Base-by-base conservation (phyloP, 1,284 basidiomycete species). In the Ustilago esculenta region DNA sequence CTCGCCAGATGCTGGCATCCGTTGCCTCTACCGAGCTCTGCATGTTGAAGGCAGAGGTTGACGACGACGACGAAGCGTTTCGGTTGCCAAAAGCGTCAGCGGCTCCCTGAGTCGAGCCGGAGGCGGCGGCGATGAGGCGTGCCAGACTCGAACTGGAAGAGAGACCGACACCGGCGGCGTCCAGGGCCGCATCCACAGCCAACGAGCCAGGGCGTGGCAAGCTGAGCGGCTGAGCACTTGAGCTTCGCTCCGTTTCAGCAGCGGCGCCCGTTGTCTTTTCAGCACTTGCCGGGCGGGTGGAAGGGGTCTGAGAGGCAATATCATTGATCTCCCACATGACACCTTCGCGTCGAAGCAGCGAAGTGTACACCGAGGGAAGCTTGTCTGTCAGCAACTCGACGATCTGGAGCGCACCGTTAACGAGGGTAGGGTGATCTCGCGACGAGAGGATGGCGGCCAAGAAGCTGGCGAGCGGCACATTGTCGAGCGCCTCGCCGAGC, bases 211-310 rank as follows among this genome's bases (percentile, higher is more conserved):
- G 29, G 6, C 66, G 54, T 0, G 59, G 59, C 21, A 63, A 42
- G 25, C 50, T 63, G 23, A 63, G 17, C 5, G 54, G 46, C 44
- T 58, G 54, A 5, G 47, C 49, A 18, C 33, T 49, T 2, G 46
- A 36, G 52, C 57, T 35, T 45, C 27, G 35, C 15, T 82, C 91
- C 91, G 6, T 92, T 90, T 67, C 97, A 87, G 25, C 32, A 17
- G 46, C 14, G 6, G 44, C 37, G 6, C 20, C 95, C 95, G 81
- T 91, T 91, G 5, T 92, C 91, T 68, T 98, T 88, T 7, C 94
- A 92, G 15, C 20, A 27, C 43, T 51, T 15, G 53, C 95, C 91
- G 76, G 87, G 88, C 91, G 95, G 72, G 24, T 49, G 6, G 67
- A 66, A 3, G 68, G 68, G 25, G 54, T 59, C 47, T 71, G 61